A percentile compares a stretch with the other conserved stretches of the same genome.
These are phyloP conservation scores for Aspergillus fischeri DNA, from an alignment of 2,329 filamentous ascomycete species.

Conservation along the genomic window DNA sequence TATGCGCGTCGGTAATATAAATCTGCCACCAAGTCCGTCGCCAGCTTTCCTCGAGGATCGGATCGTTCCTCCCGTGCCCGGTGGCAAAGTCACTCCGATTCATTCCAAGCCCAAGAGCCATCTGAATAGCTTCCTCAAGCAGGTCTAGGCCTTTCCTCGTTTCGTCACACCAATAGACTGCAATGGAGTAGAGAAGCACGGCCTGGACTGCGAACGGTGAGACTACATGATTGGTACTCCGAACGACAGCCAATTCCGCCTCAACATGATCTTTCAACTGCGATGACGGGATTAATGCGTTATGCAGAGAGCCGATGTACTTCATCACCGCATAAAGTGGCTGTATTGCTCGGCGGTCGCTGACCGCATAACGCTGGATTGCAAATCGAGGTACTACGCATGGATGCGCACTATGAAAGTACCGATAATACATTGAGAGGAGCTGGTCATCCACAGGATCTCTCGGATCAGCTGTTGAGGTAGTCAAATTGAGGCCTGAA, in stretches of 20 bases:
- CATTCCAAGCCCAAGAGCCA: conserved; percentile 10
- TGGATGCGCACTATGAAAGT: conserved; percentile 23
- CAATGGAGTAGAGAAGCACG: conserved; percentile 18
- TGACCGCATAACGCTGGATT: conserved; percentile 6
- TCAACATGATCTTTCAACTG: neutral
- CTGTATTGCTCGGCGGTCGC: conserved; percentile 7
- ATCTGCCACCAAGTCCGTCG: conserved; percentile 31
- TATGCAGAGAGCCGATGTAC: conserved; percentile 20
- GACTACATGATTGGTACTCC: neutral
- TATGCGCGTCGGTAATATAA: conserved; percentile 73
- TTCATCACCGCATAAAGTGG: conserved; percentile 19
- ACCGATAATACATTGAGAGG: conserved; percentile 19
- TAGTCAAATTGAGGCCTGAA: neutral
- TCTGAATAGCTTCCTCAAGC: conserved; percentile 8
- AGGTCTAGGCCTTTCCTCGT: conserved; percentile 2
- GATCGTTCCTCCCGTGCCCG: neutral
- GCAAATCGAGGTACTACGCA: conserved; percentile 17
- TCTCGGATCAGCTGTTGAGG: neutral
- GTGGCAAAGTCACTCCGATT: conserved; percentile 3
- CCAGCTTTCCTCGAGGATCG: conserved; percentile 43
- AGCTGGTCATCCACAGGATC: neutral
- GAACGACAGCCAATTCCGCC: neutral
- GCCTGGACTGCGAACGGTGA: conserved; percentile 18
- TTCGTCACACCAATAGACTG: conserved; percentile 16
- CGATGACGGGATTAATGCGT: neutral